Evolutionary conservation across 768 basidiomycete genomes (phyloP), one percentile per base, ranked within the genome.

Genomic region (Tricholoma flavovirens): DNA sequence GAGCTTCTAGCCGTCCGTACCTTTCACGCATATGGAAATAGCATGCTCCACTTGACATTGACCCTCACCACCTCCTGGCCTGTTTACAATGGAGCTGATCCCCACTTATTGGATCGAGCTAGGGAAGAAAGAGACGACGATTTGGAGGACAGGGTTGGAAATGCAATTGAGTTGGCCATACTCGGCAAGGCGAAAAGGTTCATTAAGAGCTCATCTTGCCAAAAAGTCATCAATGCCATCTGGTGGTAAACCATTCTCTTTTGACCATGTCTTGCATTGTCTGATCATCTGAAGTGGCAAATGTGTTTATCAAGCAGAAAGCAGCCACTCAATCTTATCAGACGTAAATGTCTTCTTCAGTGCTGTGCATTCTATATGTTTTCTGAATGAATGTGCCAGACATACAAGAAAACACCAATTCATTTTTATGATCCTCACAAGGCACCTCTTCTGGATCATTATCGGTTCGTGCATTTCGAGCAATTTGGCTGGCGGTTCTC

Each of bases 361-460:
- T 17, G 29, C 26, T 17, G 5, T 26, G 24, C 9, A 15, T 53
- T 49, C n/a, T 1, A 30, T 30, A 9, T 30, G 26, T 40, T 21
- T n/a, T 38, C 17, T 22, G 15, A 29, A 49, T 17, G 26, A 30
- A 10, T 30, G 26, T 4, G 29, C 5, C 56, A 95, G 93, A 94
- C 90, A 24, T 98, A 98, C 71, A 97, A 97, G 75, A 82, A 87
- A 49, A 90, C 83, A 22, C 93, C 95, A 10, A 81, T 97, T 32
- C 91, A 94, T 68, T 88, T 96, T 62, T 97, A 98, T 68, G 93
- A 98, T 66, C 94, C 94, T 2, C 88, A 93, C 65, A 91, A 86
- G 67, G 94, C 94, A 0, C 92, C 94, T 15, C 69, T 97, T n/a
- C 80, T 98, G 6, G 93, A 98, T 66, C 94, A 98, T 70, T 98